phyloP scores from a whole-genome alignment of 148 eudicot genomes.

The Nyssa sinensis region DNA sequence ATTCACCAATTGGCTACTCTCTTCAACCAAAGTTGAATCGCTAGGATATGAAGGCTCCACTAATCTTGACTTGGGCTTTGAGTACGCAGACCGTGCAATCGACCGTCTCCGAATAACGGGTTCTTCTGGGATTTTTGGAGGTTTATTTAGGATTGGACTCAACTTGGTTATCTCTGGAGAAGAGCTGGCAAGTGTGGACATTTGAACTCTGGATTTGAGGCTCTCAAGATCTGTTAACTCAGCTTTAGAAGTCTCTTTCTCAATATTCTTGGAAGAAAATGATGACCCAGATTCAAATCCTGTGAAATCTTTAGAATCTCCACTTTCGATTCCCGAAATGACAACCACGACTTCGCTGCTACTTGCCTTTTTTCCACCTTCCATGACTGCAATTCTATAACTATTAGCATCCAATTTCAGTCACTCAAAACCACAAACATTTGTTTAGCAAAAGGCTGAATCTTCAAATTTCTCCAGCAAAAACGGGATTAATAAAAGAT shows the following conservation, averaged over 20 bases:
- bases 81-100: conserved; percentile 36
- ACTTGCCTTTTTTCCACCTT: conserved; percentile 15
- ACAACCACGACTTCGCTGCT: conserved; percentile 27
- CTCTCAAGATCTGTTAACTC: not conserved
- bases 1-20: conserved; percentile 16
- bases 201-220: conserved; percentile 3
- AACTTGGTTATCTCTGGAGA: conserved; percentile 31
- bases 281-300: conserved; percentile 6
- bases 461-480: not conserved
- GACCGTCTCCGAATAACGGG: conserved; percentile 29
- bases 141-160: conserved; percentile 35
- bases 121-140: conserved; percentile 28
- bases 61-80: conserved; percentile 68
- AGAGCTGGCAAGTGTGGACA: conserved; percentile 7
- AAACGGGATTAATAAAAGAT: not conserved
- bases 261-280: conserved; percentile 9
- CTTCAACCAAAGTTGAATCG: conserved; percentile 28
- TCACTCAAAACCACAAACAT: not conserved
- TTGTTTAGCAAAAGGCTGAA: not conserved
- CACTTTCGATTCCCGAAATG: conserved; percentile 20
- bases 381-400: conserved; percentile 10
- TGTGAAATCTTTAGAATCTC: not conserved
- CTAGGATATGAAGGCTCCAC: conserved; percentile 52
- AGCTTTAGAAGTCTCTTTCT: not conserved
- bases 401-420: not conserved